phyloP scores from a whole-genome alignment of 2,329 filamentous ascomycete genomes.

The Cryoendolithus antarcticus region DNA sequence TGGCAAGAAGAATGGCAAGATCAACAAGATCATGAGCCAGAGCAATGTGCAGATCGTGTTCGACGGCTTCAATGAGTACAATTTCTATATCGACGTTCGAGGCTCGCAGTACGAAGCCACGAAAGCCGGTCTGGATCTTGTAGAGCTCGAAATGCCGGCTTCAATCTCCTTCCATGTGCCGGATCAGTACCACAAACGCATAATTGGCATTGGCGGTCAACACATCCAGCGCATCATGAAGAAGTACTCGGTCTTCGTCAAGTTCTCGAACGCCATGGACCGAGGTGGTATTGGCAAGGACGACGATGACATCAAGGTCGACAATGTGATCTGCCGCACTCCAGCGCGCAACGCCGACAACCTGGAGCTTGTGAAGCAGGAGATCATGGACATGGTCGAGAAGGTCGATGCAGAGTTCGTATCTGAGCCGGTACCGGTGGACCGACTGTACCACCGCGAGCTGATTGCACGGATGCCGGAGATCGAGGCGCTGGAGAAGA shows the following conservation, averaged over 20 bases:
- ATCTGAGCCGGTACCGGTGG: slow-evolving; percentile 82
- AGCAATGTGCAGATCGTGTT: slow-evolving; percentile 99
- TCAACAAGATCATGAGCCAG: slow-evolving; percentile 99
- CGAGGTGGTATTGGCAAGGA: slow-evolving; percentile 85
- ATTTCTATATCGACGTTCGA: slow-evolving; percentile 98
- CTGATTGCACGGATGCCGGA: slow-evolving; percentile 77
- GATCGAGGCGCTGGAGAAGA: slow-evolving; percentile 92
- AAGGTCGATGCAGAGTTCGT: slow-evolving; percentile 95
- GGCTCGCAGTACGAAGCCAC: slow-evolving; percentile 85
- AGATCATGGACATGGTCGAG: slow-evolving; percentile 99
- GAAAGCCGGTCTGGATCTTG: slow-evolving; percentile 80
- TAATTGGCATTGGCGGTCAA: slow-evolving; percentile 95
- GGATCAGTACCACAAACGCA: slow-evolving; percentile 98
- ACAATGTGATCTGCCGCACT: slow-evolving; percentile 97
- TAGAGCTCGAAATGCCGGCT: slow-evolving; percentile 98
- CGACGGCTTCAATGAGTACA: slow-evolving; percentile 98
- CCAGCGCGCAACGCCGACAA: slow-evolving; percentile 95
- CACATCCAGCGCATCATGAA: slow-evolving; percentile 99
- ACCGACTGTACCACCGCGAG: slow-evolving; percentile 89
- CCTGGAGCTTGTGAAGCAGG: slow-evolving; percentile 91
- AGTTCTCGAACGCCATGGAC: slow-evolving; percentile 99
- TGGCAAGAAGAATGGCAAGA: slow-evolving; percentile 99
- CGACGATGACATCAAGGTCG: slow-evolving; percentile 95
- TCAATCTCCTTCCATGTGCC: slow-evolving; percentile 99
- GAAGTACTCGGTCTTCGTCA: slow-evolving; percentile 99